Conservation (phyloP, 805 yeast species). For the Teunomyces funiuensis region DNA sequence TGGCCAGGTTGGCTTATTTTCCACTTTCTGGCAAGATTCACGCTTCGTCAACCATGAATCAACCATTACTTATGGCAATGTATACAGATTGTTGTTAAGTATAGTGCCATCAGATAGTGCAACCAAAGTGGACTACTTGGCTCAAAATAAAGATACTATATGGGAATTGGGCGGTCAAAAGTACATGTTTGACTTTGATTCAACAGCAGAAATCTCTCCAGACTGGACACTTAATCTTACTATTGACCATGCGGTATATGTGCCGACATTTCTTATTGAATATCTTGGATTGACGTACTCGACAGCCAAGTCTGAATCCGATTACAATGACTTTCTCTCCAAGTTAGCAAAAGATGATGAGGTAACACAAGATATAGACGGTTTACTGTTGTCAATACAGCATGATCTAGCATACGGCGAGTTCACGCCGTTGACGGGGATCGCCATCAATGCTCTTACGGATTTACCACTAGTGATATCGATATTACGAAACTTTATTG, state of each 20-base stretch:
- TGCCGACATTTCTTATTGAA: conserved; percentile 31
- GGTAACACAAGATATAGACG: conserved; percentile 5
- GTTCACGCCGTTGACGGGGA: conserved; percentile 21
- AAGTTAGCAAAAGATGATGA: conserved; percentile 10
- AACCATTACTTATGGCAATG: conserved; percentile 15
- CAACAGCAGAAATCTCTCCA: conserved; percentile 8
- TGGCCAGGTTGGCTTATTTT: conserved; percentile 31
- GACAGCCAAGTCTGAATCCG: neutral
- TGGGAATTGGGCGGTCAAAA: conserved; percentile 22
- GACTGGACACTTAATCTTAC: conserved; percentile 28
- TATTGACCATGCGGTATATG: conserved; percentile 23
- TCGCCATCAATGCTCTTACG: conserved; percentile 23
- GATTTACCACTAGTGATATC: conserved; percentile 28
- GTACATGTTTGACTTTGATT: conserved; percentile 19
- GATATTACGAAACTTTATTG: conserved; percentile 30
- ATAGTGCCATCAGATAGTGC: conserved; percentile 14
- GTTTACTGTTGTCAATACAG: neutral
- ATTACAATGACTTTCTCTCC: conserved; percentile 3
- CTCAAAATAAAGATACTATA: conserved; percentile 15
- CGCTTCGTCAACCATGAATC: conserved; percentile 26
- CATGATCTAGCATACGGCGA: conserved; percentile 5
- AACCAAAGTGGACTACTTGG: conserved; percentile 19
- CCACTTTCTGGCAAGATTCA: conserved; percentile 38
- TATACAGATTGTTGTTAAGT: conserved; percentile 22
- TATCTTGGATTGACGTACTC: conserved; percentile 24